Evolutionary conservation across 371 early-diverging fungal genomes (phyloP).

Genomic region (Blyttiomyces sp.): DNA sequence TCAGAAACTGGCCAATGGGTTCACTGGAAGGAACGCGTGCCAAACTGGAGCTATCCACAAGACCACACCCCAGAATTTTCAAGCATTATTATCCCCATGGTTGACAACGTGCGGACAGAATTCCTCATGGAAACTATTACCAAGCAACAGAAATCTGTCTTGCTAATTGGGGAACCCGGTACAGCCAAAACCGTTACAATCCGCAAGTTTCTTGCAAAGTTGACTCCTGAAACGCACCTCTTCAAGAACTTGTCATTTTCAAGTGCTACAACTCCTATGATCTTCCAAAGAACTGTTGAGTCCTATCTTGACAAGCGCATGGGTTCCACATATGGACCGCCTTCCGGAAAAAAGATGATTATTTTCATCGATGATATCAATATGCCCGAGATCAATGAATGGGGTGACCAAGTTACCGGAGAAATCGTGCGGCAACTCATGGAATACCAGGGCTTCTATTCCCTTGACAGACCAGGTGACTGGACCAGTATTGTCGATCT

Average conservation of each 20-base stretch:
- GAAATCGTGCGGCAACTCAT: conserved; percentile 62
- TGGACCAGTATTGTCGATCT: conserved; percentile 63
- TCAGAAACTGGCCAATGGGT: conserved; percentile 56
- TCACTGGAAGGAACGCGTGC: conserved; percentile 57
- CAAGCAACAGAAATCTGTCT: conserved; percentile 51
- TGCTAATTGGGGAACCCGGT: conserved; percentile 64
- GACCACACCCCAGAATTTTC: conserved; percentile 57
- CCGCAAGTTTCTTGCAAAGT: conserved; percentile 50
- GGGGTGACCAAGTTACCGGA: conserved; percentile 65
- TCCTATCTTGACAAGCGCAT: conserved; percentile 61
- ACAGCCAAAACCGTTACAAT: conserved; percentile 64
- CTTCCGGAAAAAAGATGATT: conserved; percentile 64
- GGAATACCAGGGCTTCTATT: conserved; percentile 63
- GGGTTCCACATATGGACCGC: conserved; percentile 65
- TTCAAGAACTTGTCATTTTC: conserved; percentile 56
- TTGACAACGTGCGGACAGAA: conserved; percentile 61
- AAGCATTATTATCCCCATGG: conserved; percentile 59
- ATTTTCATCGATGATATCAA: conserved; percentile 63
- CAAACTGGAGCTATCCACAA: conserved; percentile 53
- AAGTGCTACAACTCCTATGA: conserved; percentile 61
- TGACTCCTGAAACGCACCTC: conserved; percentile 53
- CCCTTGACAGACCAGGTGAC: conserved; percentile 59
- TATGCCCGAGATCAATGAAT: conserved; percentile 69
- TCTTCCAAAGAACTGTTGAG: conserved; percentile 61
- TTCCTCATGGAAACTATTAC: conserved; percentile 55